A percentile compares a stretch with the other conserved stretches of the same genome.
These are phyloP conservation scores for Geranium rotundifolium DNA, from an alignment of 345 rosid species.

Conservation along the genomic window DNA sequence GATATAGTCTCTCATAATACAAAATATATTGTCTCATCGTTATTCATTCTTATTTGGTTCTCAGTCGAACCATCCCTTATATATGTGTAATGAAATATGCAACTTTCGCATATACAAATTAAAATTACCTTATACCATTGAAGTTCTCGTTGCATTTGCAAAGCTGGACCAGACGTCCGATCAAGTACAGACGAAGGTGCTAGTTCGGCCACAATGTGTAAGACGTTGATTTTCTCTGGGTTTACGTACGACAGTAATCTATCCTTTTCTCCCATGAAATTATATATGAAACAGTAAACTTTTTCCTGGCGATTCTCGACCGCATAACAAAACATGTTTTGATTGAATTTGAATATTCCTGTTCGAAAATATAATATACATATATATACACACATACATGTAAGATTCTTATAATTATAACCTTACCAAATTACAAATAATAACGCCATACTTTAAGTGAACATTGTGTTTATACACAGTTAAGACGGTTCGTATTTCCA, in stretches of 20 bases:
- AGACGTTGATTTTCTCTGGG: slow-evolving; percentile 32
- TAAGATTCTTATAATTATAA: background rate
- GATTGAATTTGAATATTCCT: background rate
- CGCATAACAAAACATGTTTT: slow-evolving; percentile 37
- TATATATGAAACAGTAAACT: slow-evolving; percentile 54
- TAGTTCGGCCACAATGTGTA: slow-evolving; percentile 55
- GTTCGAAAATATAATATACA: background rate
- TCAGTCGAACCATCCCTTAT: too few relatives aligned
- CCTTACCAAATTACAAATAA: too few relatives aligned
- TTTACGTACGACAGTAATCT: slow-evolving; percentile 23
- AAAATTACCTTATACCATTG: slow-evolving; percentile 63
- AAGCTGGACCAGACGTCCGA: too few relatives aligned
- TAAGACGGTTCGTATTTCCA: background rate
- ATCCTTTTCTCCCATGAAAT: slow-evolving; percentile 49
- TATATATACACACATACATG: background rate
- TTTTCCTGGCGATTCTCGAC: slow-evolving; percentile 57
- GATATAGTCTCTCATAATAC: too few relatives aligned
- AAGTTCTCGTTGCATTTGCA: slow-evolving; percentile 73
- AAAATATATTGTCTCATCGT: too few relatives aligned
- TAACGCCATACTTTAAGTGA: too few relatives aligned
- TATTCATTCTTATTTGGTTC: too few relatives aligned
- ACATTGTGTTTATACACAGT: too few relatives aligned
- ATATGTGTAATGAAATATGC: too few relatives aligned
- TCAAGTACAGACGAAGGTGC: slow-evolving; percentile 53
- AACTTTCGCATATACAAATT: too few relatives aligned